phyloP scores from a whole-genome alignment of 768 basidiomycete species.

The Lepiota venenata region DNA sequence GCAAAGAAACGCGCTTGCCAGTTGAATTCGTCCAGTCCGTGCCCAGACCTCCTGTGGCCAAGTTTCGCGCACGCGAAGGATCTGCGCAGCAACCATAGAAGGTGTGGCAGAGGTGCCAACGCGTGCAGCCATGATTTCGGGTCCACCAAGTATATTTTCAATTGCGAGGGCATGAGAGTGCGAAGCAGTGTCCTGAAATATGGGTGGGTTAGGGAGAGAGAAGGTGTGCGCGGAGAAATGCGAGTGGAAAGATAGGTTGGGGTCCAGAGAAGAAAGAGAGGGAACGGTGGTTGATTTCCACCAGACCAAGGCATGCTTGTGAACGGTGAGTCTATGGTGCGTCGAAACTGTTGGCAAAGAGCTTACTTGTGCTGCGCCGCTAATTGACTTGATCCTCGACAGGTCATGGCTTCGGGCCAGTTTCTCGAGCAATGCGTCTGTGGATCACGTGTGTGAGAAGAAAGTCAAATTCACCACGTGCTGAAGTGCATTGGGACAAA shows the following conservation, averaged over 20 bases:
- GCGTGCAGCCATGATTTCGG: conserved; percentile 72
- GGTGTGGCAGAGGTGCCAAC: conserved; percentile 73
- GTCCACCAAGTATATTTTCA: conserved; percentile 73
- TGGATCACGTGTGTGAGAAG: conserved; percentile 26
- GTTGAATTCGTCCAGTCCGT: conserved; percentile 71
- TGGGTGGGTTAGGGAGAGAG: conserved; percentile 70
- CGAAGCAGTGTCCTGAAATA: conserved; percentile 77
- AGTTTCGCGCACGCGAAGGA: conserved; percentile 73
- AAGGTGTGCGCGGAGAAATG: conserved; percentile 69
- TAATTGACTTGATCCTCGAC: conserved; percentile 67
- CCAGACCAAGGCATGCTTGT: conserved; percentile 74
- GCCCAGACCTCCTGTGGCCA: conserved; percentile 79
- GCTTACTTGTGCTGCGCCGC: conserved; percentile 75
- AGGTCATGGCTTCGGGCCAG: conserved; percentile 68
- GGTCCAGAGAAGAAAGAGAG: conserved; percentile 69
- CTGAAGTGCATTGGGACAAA: conserved; percentile 21
- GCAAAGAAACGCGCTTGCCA: conserved; percentile 72
- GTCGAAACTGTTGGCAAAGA: neutral
- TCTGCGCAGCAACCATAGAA: conserved; percentile 70
- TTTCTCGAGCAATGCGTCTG: conserved; percentile 77
- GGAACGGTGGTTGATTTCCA: conserved; percentile 80
- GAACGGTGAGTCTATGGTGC: conserved; percentile 15
- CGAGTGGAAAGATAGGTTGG: conserved; percentile 61
- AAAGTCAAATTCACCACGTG: conserved; percentile 31
- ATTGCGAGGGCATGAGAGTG: conserved; percentile 75